phyloP scores from a whole-genome alignment of 2,329 filamentous ascomycete genomes.

The Dryadomyces quercus-mongolicae region DNA sequence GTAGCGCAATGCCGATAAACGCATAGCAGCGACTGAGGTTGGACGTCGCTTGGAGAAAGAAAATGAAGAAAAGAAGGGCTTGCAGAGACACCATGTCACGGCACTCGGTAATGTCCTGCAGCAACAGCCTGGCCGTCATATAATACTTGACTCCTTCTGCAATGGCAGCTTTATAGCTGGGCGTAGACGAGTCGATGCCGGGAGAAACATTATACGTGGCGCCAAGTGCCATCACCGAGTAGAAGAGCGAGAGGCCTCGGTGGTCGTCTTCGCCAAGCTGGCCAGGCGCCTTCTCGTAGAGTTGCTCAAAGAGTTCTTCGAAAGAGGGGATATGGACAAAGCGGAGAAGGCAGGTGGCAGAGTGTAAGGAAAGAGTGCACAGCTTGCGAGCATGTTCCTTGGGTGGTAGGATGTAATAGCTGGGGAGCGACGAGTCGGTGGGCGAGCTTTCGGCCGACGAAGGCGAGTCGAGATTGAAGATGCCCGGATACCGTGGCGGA shows the following conservation, averaged over 20 bases:
- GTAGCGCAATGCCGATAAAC: constrained; percentile 65
- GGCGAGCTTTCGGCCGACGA: constrained; percentile 53
- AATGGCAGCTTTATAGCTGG: constrained; percentile 36
- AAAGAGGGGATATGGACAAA: constrained; percentile 76
- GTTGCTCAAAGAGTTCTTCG: constrained; percentile 60
- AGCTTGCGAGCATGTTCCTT: constrained; percentile 40
- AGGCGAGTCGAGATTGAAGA: constrained; percentile 56
- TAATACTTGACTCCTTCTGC: constrained; percentile 62
- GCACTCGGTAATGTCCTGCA: constrained; percentile 56
- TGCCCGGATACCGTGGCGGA: constrained; percentile 33
- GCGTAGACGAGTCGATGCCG: constrained; percentile 33
- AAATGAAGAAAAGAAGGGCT: constrained; percentile 64
- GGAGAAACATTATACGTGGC: constrained; percentile 56
- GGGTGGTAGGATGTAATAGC: constrained; percentile 57
- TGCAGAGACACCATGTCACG: constrained; percentile 65
- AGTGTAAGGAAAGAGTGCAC: constrained; percentile 43
- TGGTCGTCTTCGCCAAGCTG: constrained; percentile 52
- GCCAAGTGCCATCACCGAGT: constrained; percentile 58
- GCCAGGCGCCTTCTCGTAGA: constrained; percentile 60
- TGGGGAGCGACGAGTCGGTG: constrained; percentile 39
- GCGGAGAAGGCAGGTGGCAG: constrained; percentile 47
- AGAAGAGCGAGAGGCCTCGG: constrained; percentile 57
- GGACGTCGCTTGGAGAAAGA: constrained; percentile 70
- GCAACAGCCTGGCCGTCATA: constrained; percentile 50
- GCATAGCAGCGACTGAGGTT: constrained; percentile 71